Percentiles rank a stretch among this genome's conserved stretches.
Evolutionary conservation across 192 early-diverging fungal genomes (phyloP).

Genomic region (Polychytrium aggregatum): DNA sequence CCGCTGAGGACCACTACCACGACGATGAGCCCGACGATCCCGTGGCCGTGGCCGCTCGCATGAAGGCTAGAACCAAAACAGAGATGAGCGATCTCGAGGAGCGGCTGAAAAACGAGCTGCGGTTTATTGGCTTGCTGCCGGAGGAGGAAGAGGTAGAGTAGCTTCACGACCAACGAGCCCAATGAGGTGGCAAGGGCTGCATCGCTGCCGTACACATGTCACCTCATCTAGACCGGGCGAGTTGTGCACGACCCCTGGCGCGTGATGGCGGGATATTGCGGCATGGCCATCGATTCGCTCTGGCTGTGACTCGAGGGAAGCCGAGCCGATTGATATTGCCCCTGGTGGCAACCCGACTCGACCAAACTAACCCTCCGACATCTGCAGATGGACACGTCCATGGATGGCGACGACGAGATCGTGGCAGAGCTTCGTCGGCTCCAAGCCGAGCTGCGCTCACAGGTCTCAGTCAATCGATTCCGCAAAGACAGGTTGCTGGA

Average conservation of each 20-base stretch:
- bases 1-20: constrained; percentile 16
- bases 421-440: constrained; percentile 39
- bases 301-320: too few species aligned
- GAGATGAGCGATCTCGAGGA: constrained; percentile 69
- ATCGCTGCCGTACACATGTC: too few species aligned
- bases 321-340: too few species aligned
- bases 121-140: constrained; percentile 68
- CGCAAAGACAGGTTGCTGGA: constrained; percentile 57
- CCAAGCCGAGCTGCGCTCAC: constrained; percentile 63
- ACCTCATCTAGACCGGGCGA: too few species aligned
- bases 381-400: too few species aligned
- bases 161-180: too few species aligned
- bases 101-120: constrained; percentile 67
- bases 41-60: not conserved
- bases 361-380: too few species aligned
- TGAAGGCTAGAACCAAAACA: constrained; percentile 5
- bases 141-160: constrained; percentile 72
- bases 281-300: too few species aligned
- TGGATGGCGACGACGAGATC: constrained; percentile 28
- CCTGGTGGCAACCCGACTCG: too few species aligned
- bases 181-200: too few species aligned
- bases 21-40: constrained; percentile 7
- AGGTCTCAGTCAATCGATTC: constrained; percentile 49
- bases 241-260: too few species aligned
- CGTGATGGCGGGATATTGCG: too few species aligned